Conservation (phyloP, 768 basidiomycete genomes). For the Termitomyces heimii region DNA sequence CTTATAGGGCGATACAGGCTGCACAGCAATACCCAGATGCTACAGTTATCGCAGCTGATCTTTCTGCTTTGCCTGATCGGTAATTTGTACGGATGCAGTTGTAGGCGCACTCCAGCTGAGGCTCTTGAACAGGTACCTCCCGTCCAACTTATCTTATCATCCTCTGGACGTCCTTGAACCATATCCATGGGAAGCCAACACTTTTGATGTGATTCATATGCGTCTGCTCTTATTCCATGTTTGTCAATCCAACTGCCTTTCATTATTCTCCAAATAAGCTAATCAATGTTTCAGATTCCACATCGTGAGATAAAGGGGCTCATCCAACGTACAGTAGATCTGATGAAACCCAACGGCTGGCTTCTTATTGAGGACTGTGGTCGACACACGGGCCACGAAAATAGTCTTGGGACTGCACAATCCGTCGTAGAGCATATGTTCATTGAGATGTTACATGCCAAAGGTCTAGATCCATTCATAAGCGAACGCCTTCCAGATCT, state of each 20-base stretch:
- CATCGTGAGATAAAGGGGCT: background rate
- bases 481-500: background rate
- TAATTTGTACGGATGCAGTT: background rate
- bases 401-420: background rate
- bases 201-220: background rate
- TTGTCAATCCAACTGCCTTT: background rate
- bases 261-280: no score
- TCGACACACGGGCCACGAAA: background rate
- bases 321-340: background rate
- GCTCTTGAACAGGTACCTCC: background rate
- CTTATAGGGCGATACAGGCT: background rate
- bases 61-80: background rate
- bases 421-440: background rate
- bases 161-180: background rate
- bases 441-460: background rate
- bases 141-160: background rate
- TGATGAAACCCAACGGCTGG: background rate
- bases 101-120: background rate
- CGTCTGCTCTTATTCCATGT: background rate
- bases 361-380: background rate
- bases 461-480: background rate
- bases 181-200: background rate
- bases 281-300: background rate
- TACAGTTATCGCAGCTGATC: background rate
- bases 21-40: background rate